phyloP scores from a whole-genome alignment of 495 filamentous ascomycete species.

The Symbiotaphrina buchneri region DNA sequence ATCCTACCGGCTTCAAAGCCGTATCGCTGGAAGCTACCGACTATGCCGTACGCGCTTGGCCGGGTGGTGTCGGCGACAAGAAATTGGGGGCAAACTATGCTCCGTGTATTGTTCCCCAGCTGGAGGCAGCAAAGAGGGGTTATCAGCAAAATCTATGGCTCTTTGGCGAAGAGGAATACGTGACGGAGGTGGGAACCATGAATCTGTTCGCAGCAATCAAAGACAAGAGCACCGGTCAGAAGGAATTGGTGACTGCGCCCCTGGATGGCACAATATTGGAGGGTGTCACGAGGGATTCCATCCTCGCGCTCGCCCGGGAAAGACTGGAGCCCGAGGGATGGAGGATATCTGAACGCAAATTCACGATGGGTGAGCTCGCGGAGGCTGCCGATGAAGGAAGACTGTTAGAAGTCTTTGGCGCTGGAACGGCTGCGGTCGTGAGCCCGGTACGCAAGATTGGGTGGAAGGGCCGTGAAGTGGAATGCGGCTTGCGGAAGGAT shows the following conservation, averaged over 20 bases:
- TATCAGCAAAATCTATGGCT: slow-evolving; percentile 98
- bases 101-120: slow-evolving; percentile 82
- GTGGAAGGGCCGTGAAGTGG: slow-evolving; percentile 56
- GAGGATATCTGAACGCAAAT: slow-evolving; percentile 70
- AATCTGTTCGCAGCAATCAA: slow-evolving; percentile 75
- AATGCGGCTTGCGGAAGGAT: slow-evolving; percentile 50
- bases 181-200: slow-evolving; percentile 97
- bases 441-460: slow-evolving; percentile 67
- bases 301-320: slow-evolving; percentile 66
- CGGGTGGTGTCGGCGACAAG: slow-evolving; percentile 88
- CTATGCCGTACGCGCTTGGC: slow-evolving; percentile 93
- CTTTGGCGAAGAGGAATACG: slow-evolving; percentile 79
- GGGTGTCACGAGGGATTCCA: slow-evolving; percentile 77
- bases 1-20: slow-evolving; percentile 94
- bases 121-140: slow-evolving; percentile 67
- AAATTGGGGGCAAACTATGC: slow-evolving; percentile 98
- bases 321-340: slow-evolving; percentile 67
- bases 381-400: slow-evolving; percentile 67
- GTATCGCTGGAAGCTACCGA: slow-evolving; percentile 81
- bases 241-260: slow-evolving; percentile 77
- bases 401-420: slow-evolving; percentile 77
- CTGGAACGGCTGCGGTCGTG: slow-evolving; percentile 74
- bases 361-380: slow-evolving; percentile 63
- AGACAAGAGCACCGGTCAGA: slow-evolving; percentile 65
- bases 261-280: slow-evolving; percentile 94